phyloP scores from a whole-genome alignment of 1,284 basidiomycete species.

The Earliella scabrosa region DNA sequence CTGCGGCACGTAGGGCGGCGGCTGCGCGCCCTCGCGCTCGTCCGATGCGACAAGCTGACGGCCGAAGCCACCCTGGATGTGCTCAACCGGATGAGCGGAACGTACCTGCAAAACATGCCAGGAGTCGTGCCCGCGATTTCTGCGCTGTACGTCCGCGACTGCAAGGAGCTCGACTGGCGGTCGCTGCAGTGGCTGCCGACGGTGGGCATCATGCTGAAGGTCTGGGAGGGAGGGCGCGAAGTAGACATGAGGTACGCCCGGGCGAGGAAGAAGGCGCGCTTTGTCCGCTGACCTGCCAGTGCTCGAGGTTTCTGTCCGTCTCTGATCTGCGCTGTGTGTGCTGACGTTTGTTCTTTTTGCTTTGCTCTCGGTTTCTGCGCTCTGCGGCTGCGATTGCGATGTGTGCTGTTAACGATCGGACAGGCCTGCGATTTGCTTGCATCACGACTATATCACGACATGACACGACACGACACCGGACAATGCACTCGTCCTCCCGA shows the following conservation, averaged over 20 bases:
- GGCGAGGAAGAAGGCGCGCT: conserved; percentile 24
- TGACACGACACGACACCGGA: conserved; percentile 23
- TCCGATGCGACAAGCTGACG: conserved; percentile 26
- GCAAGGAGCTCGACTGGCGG: conserved; percentile 20
- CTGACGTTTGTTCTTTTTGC: neutral
- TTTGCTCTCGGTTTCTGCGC: neutral
- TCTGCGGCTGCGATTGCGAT: neutral
- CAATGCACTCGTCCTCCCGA: conserved; percentile 2
- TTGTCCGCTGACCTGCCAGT: conserved; percentile 15
- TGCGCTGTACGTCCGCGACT: conserved; percentile 24
- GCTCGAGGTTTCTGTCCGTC: conserved; percentile 3
- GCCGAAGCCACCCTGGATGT: conserved; percentile 30
- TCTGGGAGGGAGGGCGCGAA: conserved; percentile 24
- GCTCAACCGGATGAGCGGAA: conserved; percentile 23
- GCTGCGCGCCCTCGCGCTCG: conserved; percentile 31
- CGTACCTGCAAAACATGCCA: conserved; percentile 13
- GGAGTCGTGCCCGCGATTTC: conserved; percentile 11
- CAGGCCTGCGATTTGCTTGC: conserved; percentile 14
- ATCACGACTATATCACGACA: conserved; percentile 13
- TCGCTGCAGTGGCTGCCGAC: conserved; percentile 20
- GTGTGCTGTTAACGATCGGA: neutral
- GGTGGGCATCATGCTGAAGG: conserved; percentile 18
- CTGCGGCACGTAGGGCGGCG: conserved; percentile 16
- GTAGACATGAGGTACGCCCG: conserved; percentile 22
- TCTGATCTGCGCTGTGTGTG: neutral